Percentiles rank a stretch among this genome's conserved stretches.
phyloP scores from a whole-genome alignment of 1,284 basidiomycete species.

The Mycena citricolor region DNA sequence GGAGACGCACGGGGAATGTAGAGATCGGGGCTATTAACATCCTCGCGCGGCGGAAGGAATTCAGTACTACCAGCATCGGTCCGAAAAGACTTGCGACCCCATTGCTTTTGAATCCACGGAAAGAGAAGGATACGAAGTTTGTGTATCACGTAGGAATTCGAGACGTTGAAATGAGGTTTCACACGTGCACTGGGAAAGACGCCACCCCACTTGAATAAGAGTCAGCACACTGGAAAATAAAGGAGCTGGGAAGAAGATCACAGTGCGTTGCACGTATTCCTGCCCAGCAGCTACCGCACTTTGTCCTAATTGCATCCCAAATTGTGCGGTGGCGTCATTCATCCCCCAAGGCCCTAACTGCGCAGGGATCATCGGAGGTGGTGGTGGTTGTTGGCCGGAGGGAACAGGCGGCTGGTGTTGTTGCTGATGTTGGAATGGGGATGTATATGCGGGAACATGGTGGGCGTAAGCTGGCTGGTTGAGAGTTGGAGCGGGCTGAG shows the following conservation, averaged over 20 bases:
- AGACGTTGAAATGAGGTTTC: conserved; percentile 96
- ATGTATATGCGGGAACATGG: conserved; percentile 42
- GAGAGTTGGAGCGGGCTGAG: conserved; percentile 34
- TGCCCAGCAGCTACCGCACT: conserved; percentile 92
- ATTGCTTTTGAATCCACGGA: conserved; percentile 91
- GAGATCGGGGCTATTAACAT: conserved; percentile 94
- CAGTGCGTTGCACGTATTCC: conserved; percentile 94
- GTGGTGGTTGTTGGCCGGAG: conserved; percentile 30
- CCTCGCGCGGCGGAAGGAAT: conserved; percentile 88
- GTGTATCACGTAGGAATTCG: conserved; percentile 91
- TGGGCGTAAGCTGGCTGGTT: conserved; percentile 32
- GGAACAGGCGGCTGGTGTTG: conserved; percentile 32
- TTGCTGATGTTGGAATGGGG: conserved; percentile 34
- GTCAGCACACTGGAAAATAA: conserved; percentile 1
- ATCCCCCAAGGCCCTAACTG: conserved; percentile 79
- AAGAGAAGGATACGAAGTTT: conserved; percentile 92
- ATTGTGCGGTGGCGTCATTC: conserved; percentile 92
- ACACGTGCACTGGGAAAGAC: conserved; percentile 76
- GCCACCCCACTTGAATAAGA: conserved; percentile 64
- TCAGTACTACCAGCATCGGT: conserved; percentile 71
- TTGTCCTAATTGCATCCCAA: conserved; percentile 94
- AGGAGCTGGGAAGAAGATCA: conserved; percentile 39
- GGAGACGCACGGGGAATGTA: conserved; percentile 87
- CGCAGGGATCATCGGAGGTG: conserved; percentile 33
- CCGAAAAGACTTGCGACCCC: conserved; percentile 49